Evolutionary conservation across 352 stramenopile genomes (phyloP).

Genomic region (Pilasporangium apinafurcum): DNA sequence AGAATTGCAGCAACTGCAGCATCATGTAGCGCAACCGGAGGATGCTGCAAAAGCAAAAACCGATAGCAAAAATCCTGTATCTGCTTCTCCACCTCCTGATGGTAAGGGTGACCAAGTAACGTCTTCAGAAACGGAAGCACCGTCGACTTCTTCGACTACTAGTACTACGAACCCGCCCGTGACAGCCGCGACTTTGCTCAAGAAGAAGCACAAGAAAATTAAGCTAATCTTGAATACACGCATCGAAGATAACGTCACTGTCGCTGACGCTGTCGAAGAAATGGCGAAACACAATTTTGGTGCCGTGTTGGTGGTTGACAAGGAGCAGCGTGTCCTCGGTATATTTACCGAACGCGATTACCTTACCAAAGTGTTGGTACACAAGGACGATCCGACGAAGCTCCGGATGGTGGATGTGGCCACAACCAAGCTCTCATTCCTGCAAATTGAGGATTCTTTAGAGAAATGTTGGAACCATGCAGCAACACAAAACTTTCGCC

Average conservation of each 20-base stretch:
- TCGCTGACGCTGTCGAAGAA: slow-evolving; percentile 65
- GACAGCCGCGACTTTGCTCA: slow-evolving; percentile 61
- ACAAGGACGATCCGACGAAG: slow-evolving; percentile 54
- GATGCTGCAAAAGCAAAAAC: no score
- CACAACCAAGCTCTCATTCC: slow-evolving; percentile 38
- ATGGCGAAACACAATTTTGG: slow-evolving; percentile 80
- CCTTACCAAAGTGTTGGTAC: slow-evolving; percentile 69
- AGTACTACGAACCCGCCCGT: slow-evolving; percentile 9
- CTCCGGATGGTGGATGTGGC: slow-evolving; percentile 55
- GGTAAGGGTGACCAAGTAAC: no score
- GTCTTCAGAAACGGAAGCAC: not conserved
- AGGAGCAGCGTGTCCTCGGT: slow-evolving; percentile 72
- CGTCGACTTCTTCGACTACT: slow-evolving; percentile 2
- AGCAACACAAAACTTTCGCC: slow-evolving; percentile 59
- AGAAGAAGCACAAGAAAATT: slow-evolving; percentile 81
- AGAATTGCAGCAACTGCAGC: slow-evolving; percentile 5
- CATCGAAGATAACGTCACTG: slow-evolving; percentile 67
- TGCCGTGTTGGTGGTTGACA: slow-evolving; percentile 77
- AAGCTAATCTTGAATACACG: slow-evolving; percentile 82
- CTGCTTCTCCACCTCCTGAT: no score
- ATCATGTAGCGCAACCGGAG: not conserved
- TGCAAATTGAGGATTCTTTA: slow-evolving; percentile 75
- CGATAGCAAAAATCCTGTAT: no score
- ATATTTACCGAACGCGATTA: slow-evolving; percentile 87
- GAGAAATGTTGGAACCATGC: slow-evolving; percentile 77